These are phyloP conservation scores for Suillus lakei DNA, from an alignment of 768 basidiomycete species.

Conservation along the genomic window DNA sequence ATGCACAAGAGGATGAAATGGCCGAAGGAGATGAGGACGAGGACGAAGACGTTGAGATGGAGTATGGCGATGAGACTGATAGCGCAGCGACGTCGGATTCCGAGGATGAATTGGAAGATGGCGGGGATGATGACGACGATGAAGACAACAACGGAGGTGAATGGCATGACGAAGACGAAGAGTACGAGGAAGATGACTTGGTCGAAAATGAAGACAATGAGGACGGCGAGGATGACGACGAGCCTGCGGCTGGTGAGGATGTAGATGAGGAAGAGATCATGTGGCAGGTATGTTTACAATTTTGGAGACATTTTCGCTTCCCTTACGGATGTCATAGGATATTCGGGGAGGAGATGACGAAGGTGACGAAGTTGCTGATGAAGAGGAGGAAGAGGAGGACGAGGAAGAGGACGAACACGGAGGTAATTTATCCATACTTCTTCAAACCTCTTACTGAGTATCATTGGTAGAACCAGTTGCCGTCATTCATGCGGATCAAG, in stretches of 20 bases:
- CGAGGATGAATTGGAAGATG: slow-evolving; percentile 70
- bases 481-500: slow-evolving; percentile 66
- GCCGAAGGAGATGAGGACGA: slow-evolving; percentile 82
- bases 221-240: slow-evolving; percentile 51
- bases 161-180: slow-evolving; percentile 63
- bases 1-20: slow-evolving; percentile 72
- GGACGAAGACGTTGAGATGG: slow-evolving; percentile 87
- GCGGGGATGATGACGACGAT: slow-evolving; percentile 61
- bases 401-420: slow-evolving; percentile 56
- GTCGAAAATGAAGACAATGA: slow-evolving; percentile 65
- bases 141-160: slow-evolving; percentile 55
- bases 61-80: slow-evolving; percentile 82
- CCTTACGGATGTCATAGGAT: slow-evolving; percentile 42
- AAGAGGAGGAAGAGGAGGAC: slow-evolving; percentile 63
- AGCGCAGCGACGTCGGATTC: slow-evolving; percentile 82
- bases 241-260: slow-evolving; percentile 52
- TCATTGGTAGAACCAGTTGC: slow-evolving; percentile 51
- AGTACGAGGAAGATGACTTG: slow-evolving; percentile 64
- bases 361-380: slow-evolving; percentile 44
- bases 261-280: slow-evolving; percentile 58
- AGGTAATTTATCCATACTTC: slow-evolving; percentile 18
- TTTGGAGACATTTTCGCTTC: not conserved
- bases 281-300: slow-evolving; percentile 53
- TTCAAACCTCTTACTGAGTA: slow-evolving; percentile 3
- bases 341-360: slow-evolving; percentile 51